phyloP scores from a whole-genome alignment of 345 rosid species.

The Pistacia atlantica region DNA sequence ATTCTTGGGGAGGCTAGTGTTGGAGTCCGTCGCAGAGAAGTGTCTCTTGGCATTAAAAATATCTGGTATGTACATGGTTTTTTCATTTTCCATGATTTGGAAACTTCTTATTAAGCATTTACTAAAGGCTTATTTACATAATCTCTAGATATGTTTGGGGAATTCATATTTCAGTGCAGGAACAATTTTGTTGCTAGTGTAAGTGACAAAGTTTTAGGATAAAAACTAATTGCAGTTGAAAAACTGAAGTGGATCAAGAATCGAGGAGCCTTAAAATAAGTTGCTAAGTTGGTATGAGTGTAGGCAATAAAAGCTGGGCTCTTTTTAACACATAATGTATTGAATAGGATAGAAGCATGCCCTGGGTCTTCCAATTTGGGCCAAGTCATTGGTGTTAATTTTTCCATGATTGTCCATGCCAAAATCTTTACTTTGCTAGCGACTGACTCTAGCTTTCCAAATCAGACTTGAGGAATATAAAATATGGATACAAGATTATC shows the following conservation, averaged over 20 bases:
- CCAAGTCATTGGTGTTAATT: too few species aligned
- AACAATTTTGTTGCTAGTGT: slow-evolving; percentile 6
- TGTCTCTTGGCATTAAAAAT: slow-evolving; percentile 50
- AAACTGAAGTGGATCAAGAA: background rate
- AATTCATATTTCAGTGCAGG: background rate
- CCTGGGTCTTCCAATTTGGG: too few species aligned
- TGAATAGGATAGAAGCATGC: too few species aligned
- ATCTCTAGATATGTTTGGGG: background rate
- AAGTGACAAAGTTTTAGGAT: background rate
- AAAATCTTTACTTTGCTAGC: too few species aligned
- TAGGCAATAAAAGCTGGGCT: background rate
- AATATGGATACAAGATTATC: too few species aligned
- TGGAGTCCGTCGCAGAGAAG: slow-evolving; percentile 56
- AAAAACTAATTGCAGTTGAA: background rate
- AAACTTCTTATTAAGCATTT: slow-evolving; percentile 3
- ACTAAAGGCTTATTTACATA: background rate
- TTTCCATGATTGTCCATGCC: too few species aligned
- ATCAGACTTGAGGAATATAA: too few species aligned
- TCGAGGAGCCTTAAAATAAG: background rate
- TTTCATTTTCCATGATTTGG: slow-evolving; percentile 5
- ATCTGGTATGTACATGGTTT: slow-evolving; percentile 45
- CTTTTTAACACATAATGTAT: background rate
- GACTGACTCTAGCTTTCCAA: too few species aligned
- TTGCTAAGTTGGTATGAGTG: background rate
- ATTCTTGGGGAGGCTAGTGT: slow-evolving; percentile 60